Percentiles rank a stretch among this genome's conserved stretches.
Conservation (phyloP, 2,329 filamentous ascomycete genomes). For the Stemphylium vesicarium region DNA sequence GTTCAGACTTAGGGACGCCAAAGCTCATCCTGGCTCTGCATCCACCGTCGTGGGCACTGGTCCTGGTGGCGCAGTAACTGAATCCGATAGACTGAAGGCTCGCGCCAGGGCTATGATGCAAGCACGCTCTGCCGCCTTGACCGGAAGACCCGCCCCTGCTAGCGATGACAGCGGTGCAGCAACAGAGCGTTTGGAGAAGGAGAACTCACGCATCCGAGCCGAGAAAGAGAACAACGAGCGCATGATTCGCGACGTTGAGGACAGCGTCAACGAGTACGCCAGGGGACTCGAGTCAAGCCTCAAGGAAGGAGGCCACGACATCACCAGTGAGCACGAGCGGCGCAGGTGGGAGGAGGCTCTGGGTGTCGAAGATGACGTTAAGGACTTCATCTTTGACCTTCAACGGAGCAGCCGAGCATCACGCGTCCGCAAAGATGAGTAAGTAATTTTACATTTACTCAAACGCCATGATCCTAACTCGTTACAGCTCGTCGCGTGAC, state of each 20-base stretch:
- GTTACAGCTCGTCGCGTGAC: constrained; percentile 36
- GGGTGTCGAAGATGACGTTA: constrained; percentile 94
- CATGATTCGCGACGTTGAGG: constrained; percentile 96
- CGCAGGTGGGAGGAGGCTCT: constrained; percentile 95
- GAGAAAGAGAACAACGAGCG: constrained; percentile 94
- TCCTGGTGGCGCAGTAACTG: constrained; percentile 86
- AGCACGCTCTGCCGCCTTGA: constrained; percentile 89
- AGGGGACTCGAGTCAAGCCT: constrained; percentile 84
- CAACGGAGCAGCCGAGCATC: constrained; percentile 83
- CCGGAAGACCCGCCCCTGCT: constrained; percentile 78
- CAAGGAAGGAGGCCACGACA: constrained; percentile 78
- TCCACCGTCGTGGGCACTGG: constrained; percentile 88
- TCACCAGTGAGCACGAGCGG: constrained; percentile 84
- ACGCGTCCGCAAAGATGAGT: constrained; percentile 69
- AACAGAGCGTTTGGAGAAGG: constrained; percentile 85
- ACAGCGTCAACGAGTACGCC: constrained; percentile 89
- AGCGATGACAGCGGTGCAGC: constrained; percentile 76
- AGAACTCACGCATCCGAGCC: constrained; percentile 77
- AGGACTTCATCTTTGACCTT: constrained; percentile 97
- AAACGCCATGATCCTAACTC: constrained; percentile 14
- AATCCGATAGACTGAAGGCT: constrained; percentile 92
- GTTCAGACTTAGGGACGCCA: constrained; percentile 92
- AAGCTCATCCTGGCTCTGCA: constrained; percentile 83
- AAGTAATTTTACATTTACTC: constrained; percentile 31
- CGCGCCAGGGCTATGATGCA: constrained; percentile 99